Base-by-base conservation (phyloP, 495 filamentous ascomycete genomes). In the Hypomontagnella submonticulosa region DNA sequence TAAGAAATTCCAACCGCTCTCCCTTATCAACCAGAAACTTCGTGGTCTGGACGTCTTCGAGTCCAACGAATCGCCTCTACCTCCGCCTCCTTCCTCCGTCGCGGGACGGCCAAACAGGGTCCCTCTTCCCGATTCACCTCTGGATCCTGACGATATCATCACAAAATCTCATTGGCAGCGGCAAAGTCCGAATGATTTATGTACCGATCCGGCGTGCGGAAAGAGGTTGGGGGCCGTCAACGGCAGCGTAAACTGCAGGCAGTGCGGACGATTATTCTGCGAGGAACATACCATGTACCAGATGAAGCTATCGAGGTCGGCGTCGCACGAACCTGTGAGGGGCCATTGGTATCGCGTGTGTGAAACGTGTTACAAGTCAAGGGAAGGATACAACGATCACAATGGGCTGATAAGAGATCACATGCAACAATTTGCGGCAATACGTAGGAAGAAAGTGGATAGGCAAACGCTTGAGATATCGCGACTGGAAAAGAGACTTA, bases 231-330 rank as follows among this genome's bases (percentile, higher is more conserved):
- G 91, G 4, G 84, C 88, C 10, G 83, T 89, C 16, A 92, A 89
- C 63, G 93, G 94, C 12, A 91, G 83, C 59, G 87, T 98, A 65
- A 97, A 99, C 71, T 99, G 95, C 72, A 82, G 95, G 53, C 90
- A 92, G 51, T 99, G 95, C 64, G 95, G 95, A 0, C 90, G 87
- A 63, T 80, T 99, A 33, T 99, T 97, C 72, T 99, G 95, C 77
- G 94, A 98, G 73, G 92, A 96, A 66, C 96, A 99, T 79, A 97
- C 94, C 30, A 97, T 97, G 95, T 99, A 98, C 70, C 93, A 98
- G 79, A 98, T 98, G 91, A 97, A 95, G 82, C 85, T 99, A 15
- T 97, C 92, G 8, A 83, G 93, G 44, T 88, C 92, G 4, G 95
- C 96, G 3, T 85, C 88, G 63, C 92, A 96, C 80, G 96, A 99